These are phyloP conservation scores for Conticribra weissflogii DNA, from an alignment of 108 stramenopile species.

Conservation along the genomic window DNA sequence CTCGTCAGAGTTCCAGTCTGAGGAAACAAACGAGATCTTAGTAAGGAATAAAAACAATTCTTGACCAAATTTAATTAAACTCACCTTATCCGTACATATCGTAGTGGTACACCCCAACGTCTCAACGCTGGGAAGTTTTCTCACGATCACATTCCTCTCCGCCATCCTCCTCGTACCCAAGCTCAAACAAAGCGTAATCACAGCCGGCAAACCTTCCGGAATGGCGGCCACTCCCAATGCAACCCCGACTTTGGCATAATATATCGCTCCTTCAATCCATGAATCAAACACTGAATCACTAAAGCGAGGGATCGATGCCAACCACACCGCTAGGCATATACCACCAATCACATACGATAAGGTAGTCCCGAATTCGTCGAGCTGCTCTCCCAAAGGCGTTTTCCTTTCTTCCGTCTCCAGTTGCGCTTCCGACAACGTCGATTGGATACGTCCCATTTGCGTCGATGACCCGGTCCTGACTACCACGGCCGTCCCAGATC, in stretches of 20 bases:
- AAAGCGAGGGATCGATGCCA: constrained; percentile 85
- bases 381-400: constrained; percentile 90
- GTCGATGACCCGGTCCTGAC: constrained; percentile 87
- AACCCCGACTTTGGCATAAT: constrained; percentile 96
- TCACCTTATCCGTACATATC: constrained; percentile 96
- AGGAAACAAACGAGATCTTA: too few relatives aligned
- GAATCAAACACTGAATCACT: constrained; percentile 67
- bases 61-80: not conserved
- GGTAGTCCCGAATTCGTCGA: constrained; percentile 93
- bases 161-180: constrained; percentile 94
- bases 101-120: constrained; percentile 95
- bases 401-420: constrained; percentile 66
- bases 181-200: constrained; percentile 96
- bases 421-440: constrained; percentile 67
- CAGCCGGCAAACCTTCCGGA: constrained; percentile 97
- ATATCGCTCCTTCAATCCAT: constrained; percentile 76
- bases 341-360: constrained; percentile 89
- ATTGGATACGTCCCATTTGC: constrained; percentile 93
- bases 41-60: too few relatives aligned
- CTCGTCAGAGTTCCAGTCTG: constrained; percentile 90
- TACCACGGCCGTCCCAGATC: constrained; percentile 87
- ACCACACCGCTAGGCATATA: constrained; percentile 90
- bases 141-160: constrained; percentile 81
- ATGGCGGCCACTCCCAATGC: constrained; percentile 99
- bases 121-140: constrained; percentile 92